phyloP scores from a whole-genome alignment of 257 asterid species.

The Schizonepeta tenuifolia region DNA sequence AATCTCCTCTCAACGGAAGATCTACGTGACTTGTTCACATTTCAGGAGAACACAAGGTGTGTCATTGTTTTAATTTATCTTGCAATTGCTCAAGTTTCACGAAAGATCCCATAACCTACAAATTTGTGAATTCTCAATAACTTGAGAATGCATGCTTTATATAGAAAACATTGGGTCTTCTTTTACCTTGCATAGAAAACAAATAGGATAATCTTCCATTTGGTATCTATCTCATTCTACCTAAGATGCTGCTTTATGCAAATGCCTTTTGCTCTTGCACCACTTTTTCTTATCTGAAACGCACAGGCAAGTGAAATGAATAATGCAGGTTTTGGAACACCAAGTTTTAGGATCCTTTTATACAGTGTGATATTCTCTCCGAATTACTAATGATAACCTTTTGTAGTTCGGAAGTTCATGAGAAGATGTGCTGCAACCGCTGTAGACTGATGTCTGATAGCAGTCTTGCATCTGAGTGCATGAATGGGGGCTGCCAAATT shows the following conservation, averaged over 20 bases:
- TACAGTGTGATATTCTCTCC: conserved; percentile 20
- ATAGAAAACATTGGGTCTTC: too few species aligned
- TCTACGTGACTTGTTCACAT: conserved; percentile 88
- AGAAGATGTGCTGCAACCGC: conserved; percentile 82
- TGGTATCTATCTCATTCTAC: conserved; percentile 8
- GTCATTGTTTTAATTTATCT: conserved; percentile 33
- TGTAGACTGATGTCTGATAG: conserved; percentile 48
- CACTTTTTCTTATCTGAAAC: conserved; percentile 15
- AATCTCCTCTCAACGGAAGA: conserved; percentile 88
- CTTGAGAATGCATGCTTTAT: conserved; percentile 8
- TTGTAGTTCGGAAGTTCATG: conserved; percentile 91
- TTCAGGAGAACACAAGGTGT: conserved; percentile 75
- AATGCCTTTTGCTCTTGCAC: conserved; percentile 14
- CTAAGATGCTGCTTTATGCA: conserved; percentile 3
- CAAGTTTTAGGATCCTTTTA: conserved; percentile 1
- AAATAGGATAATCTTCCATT: background rate
- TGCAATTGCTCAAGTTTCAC: conserved; percentile 15
- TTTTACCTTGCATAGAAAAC: conserved; percentile 12
- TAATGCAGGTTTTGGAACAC: conserved; percentile 16
- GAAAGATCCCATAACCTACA: background rate
- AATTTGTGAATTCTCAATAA: background rate
- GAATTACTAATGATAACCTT: conserved; percentile 24
- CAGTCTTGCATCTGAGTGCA: conserved; percentile 37
- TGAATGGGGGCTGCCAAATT: conserved; percentile 38
- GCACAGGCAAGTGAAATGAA: conserved; percentile 11